A percentile compares a stretch with the other conserved stretches of the same genome.
phyloP scores from a whole-genome alignment of 495 filamentous ascomycete genomes.

The Hypoxylon trugodes region DNA sequence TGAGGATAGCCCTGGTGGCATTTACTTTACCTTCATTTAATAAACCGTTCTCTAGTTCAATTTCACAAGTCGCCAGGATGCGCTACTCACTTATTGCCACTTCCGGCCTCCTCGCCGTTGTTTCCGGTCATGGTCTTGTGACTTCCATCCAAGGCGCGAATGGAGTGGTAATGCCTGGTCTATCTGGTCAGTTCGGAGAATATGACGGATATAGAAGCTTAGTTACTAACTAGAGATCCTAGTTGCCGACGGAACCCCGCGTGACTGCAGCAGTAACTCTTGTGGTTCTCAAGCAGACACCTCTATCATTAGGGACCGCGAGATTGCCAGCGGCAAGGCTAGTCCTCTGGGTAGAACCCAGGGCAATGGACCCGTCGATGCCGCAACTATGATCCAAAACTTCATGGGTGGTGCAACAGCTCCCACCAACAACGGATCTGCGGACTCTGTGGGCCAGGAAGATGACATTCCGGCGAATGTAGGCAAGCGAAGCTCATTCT shows the following conservation, averaged over 20 bases:
- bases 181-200: slow-evolving; percentile 49
- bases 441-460: slow-evolving; percentile 45
- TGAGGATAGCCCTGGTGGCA: slow-evolving; percentile 40
- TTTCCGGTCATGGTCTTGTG: slow-evolving; percentile 58
- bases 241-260: slow-evolving; percentile 67
- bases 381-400: slow-evolving; percentile 51
- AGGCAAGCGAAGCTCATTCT: slow-evolving; percentile 12
- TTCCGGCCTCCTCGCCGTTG: slow-evolving; percentile 40
- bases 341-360: slow-evolving; percentile 66
- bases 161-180: slow-evolving; percentile 62
- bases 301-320: slow-evolving; percentile 62
- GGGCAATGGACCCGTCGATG: slow-evolving; percentile 63
- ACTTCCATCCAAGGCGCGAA: slow-evolving; percentile 62
- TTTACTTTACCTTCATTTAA: too few species aligned
- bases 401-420: slow-evolving; percentile 53
- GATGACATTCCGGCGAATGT: slow-evolving; percentile 41
- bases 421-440: slow-evolving; percentile 49
- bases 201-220: background rate
- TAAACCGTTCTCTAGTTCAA: background rate
- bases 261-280: slow-evolving; percentile 60
- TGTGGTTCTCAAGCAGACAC: slow-evolving; percentile 62
- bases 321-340: slow-evolving; percentile 53
- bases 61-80: slow-evolving; percentile 41
- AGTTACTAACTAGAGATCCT: slow-evolving; percentile 15
- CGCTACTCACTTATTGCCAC: slow-evolving; percentile 38